Evolutionary conservation across 768 basidiomycete genomes (phyloP).

Genomic region (Neoboletus subvelutipes): DNA sequence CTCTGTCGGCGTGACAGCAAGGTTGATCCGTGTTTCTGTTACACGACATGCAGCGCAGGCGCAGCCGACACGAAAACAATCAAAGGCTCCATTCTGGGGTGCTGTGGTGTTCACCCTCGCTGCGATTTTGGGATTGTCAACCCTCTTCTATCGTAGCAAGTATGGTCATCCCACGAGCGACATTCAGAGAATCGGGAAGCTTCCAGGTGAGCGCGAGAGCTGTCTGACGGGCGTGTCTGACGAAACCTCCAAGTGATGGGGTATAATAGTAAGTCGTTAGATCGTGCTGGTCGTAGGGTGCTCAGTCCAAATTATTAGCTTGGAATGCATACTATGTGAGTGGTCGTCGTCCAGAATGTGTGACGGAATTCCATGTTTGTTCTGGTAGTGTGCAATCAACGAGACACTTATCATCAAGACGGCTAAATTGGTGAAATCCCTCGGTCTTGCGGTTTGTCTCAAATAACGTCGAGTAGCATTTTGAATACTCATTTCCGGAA

Average conservation of each 20-base stretch:
- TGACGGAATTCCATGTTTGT: not conserved
- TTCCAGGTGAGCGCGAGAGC: conserved; percentile 32
- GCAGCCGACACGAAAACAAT: not conserved
- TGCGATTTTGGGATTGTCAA: conserved; percentile 17
- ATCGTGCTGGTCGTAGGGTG: conserved; percentile 1
- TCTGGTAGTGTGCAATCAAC: conserved; percentile 54
- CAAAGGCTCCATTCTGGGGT: conserved; percentile 6
- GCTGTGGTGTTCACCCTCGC: conserved; percentile 20
- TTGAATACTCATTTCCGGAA: not conserved
- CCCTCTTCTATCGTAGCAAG: conserved; percentile 14
- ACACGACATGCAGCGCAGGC: not conserved
- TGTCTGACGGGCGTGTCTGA: not conserved
- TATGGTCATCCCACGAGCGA: not conserved
- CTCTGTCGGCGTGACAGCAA: not conserved
- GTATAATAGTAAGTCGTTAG: conserved; percentile 53
- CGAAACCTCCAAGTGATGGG: conserved; percentile 47
- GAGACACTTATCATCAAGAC: conserved; percentile 51
- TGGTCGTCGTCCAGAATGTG: not conserved
- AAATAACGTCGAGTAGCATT: not conserved
- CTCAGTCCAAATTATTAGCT: conserved; percentile 36
- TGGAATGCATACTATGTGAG: conserved; percentile 70
- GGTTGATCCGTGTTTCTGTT: conserved; percentile 1
- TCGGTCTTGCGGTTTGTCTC: conserved; percentile 46
- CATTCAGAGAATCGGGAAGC: conserved; percentile 31
- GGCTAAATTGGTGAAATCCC: conserved; percentile 48